Conservation (phyloP, 163 green algal species). For the Chlorella variabilis region DNA sequence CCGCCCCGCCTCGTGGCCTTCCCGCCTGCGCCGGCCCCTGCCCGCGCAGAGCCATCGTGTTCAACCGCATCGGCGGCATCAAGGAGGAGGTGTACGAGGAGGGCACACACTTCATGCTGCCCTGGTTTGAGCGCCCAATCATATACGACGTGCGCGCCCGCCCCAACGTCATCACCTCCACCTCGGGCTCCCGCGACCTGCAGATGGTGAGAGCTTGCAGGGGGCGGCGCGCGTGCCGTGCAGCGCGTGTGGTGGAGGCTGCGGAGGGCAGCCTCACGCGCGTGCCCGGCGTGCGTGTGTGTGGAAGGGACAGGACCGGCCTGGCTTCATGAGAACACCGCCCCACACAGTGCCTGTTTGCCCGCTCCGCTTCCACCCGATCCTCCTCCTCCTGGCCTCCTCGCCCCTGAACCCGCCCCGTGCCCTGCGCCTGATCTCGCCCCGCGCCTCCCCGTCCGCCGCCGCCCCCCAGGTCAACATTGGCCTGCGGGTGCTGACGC, state of each 20-base stretch:
- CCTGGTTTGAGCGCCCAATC: slow-evolving; percentile 97
- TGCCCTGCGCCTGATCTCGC: no score
- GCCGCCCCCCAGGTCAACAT: slow-evolving; percentile 96
- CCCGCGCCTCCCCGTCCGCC: no score
- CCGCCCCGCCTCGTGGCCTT: not conserved
- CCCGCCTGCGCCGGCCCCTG: not conserved
- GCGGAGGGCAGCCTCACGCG: no score
- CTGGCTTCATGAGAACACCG: no score
- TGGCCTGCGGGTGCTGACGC: slow-evolving; percentile 94
- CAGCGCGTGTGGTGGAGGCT: not conserved
- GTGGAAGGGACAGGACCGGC: no score
- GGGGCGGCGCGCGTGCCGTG: not conserved
- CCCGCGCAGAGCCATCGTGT: slow-evolving; percentile 97
- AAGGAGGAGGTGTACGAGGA: slow-evolving; percentile 96
- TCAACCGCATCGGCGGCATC: slow-evolving; percentile 96
- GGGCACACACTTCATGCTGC: slow-evolving; percentile 97
- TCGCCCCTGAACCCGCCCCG: no score
- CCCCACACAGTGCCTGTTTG: no score
- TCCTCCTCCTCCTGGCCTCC: no score
- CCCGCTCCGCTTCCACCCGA: no score
- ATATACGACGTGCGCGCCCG: slow-evolving; percentile 96
- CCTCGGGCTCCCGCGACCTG: slow-evolving; percentile 93
- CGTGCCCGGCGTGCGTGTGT: no score
- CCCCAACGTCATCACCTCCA: slow-evolving; percentile 92
- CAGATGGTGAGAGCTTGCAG: slow-evolving; percentile 93